These are phyloP conservation scores for Oehlia diaphana DNA, from an alignment of 192 early-diverging fungal species.

Conservation along the genomic window DNA sequence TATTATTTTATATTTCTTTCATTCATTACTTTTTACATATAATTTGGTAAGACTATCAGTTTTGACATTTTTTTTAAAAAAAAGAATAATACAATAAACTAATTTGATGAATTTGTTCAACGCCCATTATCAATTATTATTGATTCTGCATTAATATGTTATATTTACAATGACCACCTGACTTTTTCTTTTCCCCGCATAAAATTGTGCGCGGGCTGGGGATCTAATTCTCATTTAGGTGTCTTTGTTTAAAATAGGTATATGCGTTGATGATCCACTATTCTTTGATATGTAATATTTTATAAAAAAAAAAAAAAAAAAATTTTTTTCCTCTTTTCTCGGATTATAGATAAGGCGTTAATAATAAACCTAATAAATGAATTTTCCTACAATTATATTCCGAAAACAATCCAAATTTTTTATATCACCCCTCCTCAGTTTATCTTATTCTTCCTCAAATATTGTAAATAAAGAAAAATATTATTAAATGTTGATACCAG, in stretches of 20 bases:
- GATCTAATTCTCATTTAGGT: conserved; percentile 17
- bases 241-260: conserved; percentile 5
- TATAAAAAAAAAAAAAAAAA: not conserved
- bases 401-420: not conserved
- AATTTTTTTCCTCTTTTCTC: not conserved
- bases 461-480: conserved; percentile 1
- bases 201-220: conserved; percentile 13
- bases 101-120: not conserved
- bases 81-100: not conserved
- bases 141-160: conserved; percentile 3
- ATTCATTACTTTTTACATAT: not conserved
- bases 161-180: conserved; percentile 17
- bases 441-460: not conserved
- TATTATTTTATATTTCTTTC: not conserved
- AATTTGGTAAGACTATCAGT: not conserved
- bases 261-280: not conserved
- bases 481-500: not conserved
- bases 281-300: not conserved
- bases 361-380: not conserved
- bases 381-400: not conserved
- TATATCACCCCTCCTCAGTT: not conserved
- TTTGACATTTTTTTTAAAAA: not conserved
- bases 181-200: conserved; percentile 21
- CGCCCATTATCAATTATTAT: conserved; percentile 1
- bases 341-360: not conserved